A percentile compares a stretch with the other conserved stretches of the same genome.
phyloP scores from a whole-genome alignment of 2,329 filamentous ascomycete genomes.

The Tolypocladium nubicola region DNA sequence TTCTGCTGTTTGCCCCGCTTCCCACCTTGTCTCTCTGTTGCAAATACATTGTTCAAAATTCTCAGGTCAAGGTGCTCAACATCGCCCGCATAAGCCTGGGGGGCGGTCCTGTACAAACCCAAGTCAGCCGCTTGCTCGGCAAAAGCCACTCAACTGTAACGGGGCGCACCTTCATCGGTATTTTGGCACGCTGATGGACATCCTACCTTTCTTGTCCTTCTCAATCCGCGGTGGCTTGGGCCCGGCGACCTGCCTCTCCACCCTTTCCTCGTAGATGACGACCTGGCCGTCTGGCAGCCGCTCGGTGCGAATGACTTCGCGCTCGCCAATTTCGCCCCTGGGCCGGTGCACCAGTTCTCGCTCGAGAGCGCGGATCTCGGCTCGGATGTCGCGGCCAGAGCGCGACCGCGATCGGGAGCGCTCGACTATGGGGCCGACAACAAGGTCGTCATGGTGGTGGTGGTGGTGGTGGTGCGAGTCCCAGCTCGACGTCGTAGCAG shows the following conservation, averaged over 20 bases:
- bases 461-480: constrained; percentile 18
- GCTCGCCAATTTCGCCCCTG: constrained; percentile 26
- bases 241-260: constrained; percentile 44
- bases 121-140: constrained; percentile 19
- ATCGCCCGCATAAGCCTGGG: constrained; percentile 56
- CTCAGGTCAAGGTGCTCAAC: constrained; percentile 58
- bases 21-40: too few relatives aligned
- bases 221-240: constrained; percentile 58
- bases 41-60: not conserved
- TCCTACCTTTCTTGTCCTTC: constrained; percentile 93
- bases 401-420: constrained; percentile 31
- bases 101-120: constrained; percentile 42
- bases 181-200: constrained; percentile 73
- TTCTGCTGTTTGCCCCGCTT: not conserved
- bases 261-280: constrained; percentile 50
- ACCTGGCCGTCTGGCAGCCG: constrained; percentile 49
- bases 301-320: constrained; percentile 46
- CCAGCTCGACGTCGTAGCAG: constrained; percentile 23
- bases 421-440: constrained; percentile 22
- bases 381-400: constrained; percentile 54
- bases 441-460: constrained; percentile 15
- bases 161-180: constrained; percentile 46
- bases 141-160: constrained; percentile 6
- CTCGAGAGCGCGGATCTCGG: constrained; percentile 64
- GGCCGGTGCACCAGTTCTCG: constrained; percentile 27